Evolutionary conservation across 2,329 filamentous ascomycete species (phyloP), one percentile per base, ranked within the genome.

Genomic region (Pseudogymnoascus sp.): DNA sequence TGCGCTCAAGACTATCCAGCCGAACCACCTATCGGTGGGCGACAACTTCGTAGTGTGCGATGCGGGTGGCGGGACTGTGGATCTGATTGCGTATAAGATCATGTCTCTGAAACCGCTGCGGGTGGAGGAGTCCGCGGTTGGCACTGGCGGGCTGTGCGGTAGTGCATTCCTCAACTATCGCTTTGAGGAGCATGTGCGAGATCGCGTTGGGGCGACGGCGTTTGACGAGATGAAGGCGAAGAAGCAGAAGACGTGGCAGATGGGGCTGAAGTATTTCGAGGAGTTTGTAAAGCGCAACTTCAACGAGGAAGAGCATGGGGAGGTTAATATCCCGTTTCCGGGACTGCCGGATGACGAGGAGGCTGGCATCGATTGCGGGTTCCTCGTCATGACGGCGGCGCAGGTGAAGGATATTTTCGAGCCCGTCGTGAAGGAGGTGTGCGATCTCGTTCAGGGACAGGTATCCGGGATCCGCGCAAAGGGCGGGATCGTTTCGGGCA

Each of bases 261-360:
- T 86, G 84, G 89, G 86, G 1, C 77, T 92, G 59, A 82, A 85
- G 61, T 92, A 91, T 70, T 93, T 91, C 73, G 89, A 93, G 69
- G 88, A 92, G 70, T 92, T 90, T 71, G 88, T 93, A 12, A 93
- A 93, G 75, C 82, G 89, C 12, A 92, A 91, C 69, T 93, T 92
- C 71, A 87, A 89, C 70, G 87, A 89, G 68, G 87, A 90, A 55
- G 88, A 91, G 69, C 84, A 89, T 65, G 81, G 86, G 59, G 89
- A 92, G 71, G 83, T 92, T 63, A 91, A 91, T 63, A 82, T 92
- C 3, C 89, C 89, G 78, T 89, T 92, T 66, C 89, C 88, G 1
- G 89, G 89, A 1, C 75, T 92, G 2, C 82, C 88, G 0, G 89
- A 93, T 68, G 87, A 92, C 63, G 87, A 90, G 73, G 86, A 87